Conservation (phyloP, 2,329 filamentous ascomycete species). For the Rachicladosporium sp. region DNA sequence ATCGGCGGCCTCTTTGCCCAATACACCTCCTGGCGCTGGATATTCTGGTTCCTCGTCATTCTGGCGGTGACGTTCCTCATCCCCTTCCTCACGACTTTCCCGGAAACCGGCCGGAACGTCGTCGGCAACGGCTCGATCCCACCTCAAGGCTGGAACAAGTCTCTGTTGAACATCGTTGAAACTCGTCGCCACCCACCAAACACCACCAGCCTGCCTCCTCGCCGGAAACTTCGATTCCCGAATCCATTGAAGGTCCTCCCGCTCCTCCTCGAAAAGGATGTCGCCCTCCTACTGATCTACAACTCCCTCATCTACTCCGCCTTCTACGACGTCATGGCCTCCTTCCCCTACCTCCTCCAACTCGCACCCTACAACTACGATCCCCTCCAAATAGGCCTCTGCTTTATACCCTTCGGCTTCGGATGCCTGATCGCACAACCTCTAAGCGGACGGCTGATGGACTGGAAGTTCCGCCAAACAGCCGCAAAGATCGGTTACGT, state of each 20-base stretch:
- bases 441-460: constrained; percentile 29
- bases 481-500: constrained; percentile 22
- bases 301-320: constrained; percentile 29
- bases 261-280: constrained; percentile 22
- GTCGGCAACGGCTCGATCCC: constrained; percentile 51
- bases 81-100: constrained; percentile 44
- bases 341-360: constrained; percentile 25
- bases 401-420: constrained; percentile 31
- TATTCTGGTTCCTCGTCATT: constrained; percentile 59
- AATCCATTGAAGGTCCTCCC: constrained; percentile 18
- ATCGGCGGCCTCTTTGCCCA: constrained; percentile 52
- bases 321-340: constrained; percentile 31
- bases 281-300: constrained; percentile 25
- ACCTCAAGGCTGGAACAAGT: constrained; percentile 42
- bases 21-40: constrained; percentile 48
- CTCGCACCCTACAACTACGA: constrained; percentile 26
- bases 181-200: not conserved
- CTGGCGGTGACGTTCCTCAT: constrained; percentile 36
- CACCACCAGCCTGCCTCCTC: too few relatives aligned
- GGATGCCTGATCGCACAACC: constrained; percentile 29
- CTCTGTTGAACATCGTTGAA: constrained; percentile 12
- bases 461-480: constrained; percentile 31
- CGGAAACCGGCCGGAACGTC: constrained; percentile 38
- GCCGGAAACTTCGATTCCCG: constrained; percentile 12
- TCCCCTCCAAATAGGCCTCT: constrained; percentile 30